Conservation (phyloP, 2,329 filamentous ascomycete species). For the Lasiodiplodia gonubiensis region DNA sequence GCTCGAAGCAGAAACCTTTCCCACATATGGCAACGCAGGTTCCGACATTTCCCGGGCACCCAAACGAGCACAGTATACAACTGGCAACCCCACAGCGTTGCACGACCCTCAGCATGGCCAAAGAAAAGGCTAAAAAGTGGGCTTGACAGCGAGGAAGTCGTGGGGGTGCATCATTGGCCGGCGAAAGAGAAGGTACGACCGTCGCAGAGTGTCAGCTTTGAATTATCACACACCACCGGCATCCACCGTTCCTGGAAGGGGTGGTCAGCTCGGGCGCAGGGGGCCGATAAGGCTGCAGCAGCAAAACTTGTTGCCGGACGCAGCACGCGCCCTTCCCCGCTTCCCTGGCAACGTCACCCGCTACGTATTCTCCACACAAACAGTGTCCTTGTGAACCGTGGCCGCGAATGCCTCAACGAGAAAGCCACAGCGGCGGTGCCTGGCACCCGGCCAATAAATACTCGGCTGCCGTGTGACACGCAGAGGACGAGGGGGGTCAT, state of each 20-base stretch:
- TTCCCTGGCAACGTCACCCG: neutral
- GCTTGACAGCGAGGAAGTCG: neutral
- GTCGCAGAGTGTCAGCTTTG: neutral
- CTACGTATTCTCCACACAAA: neutral
- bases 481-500: neutral
- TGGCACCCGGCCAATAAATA: conserved; percentile 13
- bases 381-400: neutral
- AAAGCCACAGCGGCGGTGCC: conserved; percentile 15
- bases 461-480: conserved; percentile 15
- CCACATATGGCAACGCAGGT: too few relatives aligned
- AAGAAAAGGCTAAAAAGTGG: conserved; percentile 9
- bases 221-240: conserved; percentile 2
- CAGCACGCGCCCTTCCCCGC: neutral
- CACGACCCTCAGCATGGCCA: neutral
- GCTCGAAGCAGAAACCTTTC: neutral
- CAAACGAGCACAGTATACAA: neutral
- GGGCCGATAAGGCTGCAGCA: conserved; percentile 17
- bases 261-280: conserved; percentile 20
- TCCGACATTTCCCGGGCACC: too few relatives aligned
- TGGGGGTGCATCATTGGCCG: neutral
- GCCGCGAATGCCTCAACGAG: neutral
- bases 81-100: neutral
- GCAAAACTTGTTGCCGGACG: neutral
- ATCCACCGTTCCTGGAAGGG: neutral
- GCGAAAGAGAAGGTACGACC: neutral